Percentiles rank a stretch among this genome's conserved stretches.
phyloP scores from a whole-genome alignment of 345 rosid species.

The Camelina hispida region DNA sequence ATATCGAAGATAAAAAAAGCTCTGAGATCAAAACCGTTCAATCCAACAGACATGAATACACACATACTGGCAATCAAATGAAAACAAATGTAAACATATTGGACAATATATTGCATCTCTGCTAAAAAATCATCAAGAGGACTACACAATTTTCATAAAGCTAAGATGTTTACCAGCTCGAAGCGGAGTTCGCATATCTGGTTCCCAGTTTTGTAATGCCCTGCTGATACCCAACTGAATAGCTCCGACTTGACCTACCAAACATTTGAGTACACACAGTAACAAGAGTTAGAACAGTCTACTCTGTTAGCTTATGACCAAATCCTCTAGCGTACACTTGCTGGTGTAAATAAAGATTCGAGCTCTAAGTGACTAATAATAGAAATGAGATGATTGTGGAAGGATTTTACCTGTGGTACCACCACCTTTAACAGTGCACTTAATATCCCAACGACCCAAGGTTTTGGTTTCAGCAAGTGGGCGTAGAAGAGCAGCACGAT shows the following conservation, averaged over 20 bases:
- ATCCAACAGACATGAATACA: not conserved
- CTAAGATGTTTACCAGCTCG: slow-evolving; percentile 60
- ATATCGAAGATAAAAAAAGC: not conserved
- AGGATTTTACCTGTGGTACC: slow-evolving; percentile 73
- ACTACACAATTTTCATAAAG: not conserved
- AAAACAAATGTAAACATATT: not conserved
- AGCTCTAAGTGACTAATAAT: slow-evolving; percentile 11
- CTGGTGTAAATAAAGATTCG: not conserved
- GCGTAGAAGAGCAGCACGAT: slow-evolving; percentile 91
- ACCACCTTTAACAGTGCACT: slow-evolving; percentile 92
- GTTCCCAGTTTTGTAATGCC: slow-evolving; percentile 96
- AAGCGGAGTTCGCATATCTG: slow-evolving; percentile 81
- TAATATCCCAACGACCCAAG: slow-evolving; percentile 89
- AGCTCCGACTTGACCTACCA: slow-evolving; percentile 95
- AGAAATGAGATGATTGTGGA: not conserved
- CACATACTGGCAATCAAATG: slow-evolving; percentile 1
- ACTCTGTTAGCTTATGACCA: slow-evolving; percentile 11
- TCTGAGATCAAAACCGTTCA: slow-evolving; percentile 1
- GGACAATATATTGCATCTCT: slow-evolving; percentile 11
- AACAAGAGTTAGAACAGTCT: not conserved
- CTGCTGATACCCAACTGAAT: slow-evolving; percentile 86
- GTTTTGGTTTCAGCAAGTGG: slow-evolving; percentile 97
- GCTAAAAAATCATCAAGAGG: not conserved
- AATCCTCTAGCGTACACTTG: not conserved
- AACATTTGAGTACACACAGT: not conserved